A percentile compares a stretch with the other conserved stretches of the same genome.
Evolutionary conservation across 129 eudicot genomes (phyloP).

Genomic region (Lonicera japonica): DNA sequence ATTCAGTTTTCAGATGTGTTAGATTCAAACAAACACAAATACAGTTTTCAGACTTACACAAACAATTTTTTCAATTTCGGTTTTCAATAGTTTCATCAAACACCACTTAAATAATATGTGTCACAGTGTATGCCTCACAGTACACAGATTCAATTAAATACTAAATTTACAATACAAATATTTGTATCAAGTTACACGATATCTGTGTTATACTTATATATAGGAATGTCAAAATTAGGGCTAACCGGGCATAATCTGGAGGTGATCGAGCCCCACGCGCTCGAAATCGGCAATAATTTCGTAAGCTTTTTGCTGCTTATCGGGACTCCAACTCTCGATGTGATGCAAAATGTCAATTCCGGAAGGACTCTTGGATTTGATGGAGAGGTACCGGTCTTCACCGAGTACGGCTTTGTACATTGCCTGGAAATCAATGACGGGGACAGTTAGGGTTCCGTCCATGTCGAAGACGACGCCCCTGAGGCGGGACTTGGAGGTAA

Average conservation of each 20-base stretch:
- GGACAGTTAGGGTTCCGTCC: slow-evolving; percentile 97
- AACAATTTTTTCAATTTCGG: too few species aligned
- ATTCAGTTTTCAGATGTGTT: too few species aligned
- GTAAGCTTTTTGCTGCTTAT: slow-evolving; percentile 59
- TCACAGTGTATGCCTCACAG: too few species aligned
- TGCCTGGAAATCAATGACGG: slow-evolving; percentile 85
- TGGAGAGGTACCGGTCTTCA: slow-evolving; percentile 41
- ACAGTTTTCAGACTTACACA: too few species aligned
- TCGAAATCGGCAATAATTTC: slow-evolving; percentile 76
- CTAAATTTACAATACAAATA: too few species aligned
- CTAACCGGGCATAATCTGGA: slow-evolving; percentile 94
- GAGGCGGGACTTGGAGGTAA: slow-evolving; percentile 35
- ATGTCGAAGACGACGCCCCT: slow-evolving; percentile 92
- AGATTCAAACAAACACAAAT: too few species aligned
- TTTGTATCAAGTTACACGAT: too few species aligned
- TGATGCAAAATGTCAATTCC: slow-evolving; percentile 84
- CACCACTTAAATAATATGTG: too few species aligned
- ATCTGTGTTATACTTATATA: too few species aligned
- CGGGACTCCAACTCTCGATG: slow-evolving; percentile 58
- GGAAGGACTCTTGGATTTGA: slow-evolving; percentile 43
- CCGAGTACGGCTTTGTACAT: slow-evolving; percentile 89
- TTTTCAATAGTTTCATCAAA: too few species aligned
- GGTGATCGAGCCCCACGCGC: slow-evolving; percentile 58
- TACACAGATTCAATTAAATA: too few species aligned
- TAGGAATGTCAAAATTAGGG: not conserved